Percentiles rank a stretch among this genome's conserved stretches.
These are phyloP conservation scores for Hymenoscyphus repandus DNA, from an alignment of 2,329 filamentous ascomycete genomes.

Conservation along the genomic window DNA sequence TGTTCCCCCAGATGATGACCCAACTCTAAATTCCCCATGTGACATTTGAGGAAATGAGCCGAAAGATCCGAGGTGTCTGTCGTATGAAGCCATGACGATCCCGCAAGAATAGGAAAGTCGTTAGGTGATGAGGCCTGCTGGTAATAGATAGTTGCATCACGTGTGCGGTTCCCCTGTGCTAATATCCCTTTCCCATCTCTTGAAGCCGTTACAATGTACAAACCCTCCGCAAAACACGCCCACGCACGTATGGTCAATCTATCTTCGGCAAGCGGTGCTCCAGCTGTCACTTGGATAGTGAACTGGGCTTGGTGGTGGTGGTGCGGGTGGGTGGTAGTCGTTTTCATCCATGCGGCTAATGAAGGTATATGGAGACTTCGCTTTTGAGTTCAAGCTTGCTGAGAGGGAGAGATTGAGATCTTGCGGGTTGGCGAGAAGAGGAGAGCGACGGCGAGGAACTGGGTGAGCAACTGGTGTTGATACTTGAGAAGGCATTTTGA, in stretches of 20 bases:
- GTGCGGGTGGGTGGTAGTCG: conserved; percentile 60
- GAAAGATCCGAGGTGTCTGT: neutral
- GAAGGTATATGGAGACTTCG: conserved; percentile 24
- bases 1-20: neutral
- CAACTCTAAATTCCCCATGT: neutral
- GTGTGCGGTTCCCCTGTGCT: neutral
- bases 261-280: conserved; percentile 30
- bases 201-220: conserved; percentile 3
- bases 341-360: conserved; percentile 35
- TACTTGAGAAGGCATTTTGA: conserved; percentile 29
- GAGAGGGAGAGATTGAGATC: conserved; percentile 26
- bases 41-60: neutral
- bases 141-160: neutral
- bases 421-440: conserved; percentile 24
- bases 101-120: conserved; percentile 1
- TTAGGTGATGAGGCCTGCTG: neutral
- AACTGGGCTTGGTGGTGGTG: conserved; percentile 59
- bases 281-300: conserved; percentile 55
- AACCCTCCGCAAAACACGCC: neutral
- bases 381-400: conserved; percentile 23
- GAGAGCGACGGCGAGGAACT: conserved; percentile 46
- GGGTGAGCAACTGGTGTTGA: conserved; percentile 25
- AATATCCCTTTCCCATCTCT: neutral
- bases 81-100: neutral
- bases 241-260: neutral